Percentiles rank a stretch among this genome's conserved stretches.
These are phyloP conservation scores for Colletotrichum lini DNA, from an alignment of 2,329 filamentous ascomycete species.

Conservation along the genomic window DNA sequence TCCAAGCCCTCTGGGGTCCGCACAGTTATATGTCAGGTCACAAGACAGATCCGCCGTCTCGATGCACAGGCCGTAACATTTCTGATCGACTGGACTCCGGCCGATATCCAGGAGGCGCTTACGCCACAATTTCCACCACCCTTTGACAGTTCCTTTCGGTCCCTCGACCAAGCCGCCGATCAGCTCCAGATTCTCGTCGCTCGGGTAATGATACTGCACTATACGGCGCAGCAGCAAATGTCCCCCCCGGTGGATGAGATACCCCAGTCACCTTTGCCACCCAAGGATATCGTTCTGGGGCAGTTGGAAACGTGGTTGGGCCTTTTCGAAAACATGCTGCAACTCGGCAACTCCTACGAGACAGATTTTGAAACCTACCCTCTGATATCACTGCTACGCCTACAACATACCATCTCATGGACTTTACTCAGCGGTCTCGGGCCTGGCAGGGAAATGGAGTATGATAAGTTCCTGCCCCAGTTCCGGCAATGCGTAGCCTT, in stretches of 20 bases:
- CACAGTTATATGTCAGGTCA: constrained; percentile 49
- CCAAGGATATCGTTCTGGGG: constrained; percentile 36
- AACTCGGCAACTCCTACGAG: constrained; percentile 38
- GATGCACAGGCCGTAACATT: constrained; percentile 54
- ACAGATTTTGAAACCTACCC: constrained; percentile 10
- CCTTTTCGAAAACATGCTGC: constrained; percentile 48
- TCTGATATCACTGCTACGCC: neutral
- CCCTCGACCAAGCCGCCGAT: neutral
- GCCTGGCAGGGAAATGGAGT: constrained; percentile 49
- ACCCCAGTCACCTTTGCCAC: neutral
- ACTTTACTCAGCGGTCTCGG: constrained; percentile 40
- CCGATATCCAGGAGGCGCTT: constrained; percentile 45
- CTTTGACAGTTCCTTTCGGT: neutral
- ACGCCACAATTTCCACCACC: neutral
- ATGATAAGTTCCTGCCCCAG: constrained; percentile 49
- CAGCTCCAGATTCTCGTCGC: neutral
- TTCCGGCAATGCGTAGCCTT: constrained; percentile 49
- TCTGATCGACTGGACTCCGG: constrained; percentile 53
- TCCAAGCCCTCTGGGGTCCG: neutral
- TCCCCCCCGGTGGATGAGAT: neutral
- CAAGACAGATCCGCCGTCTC: constrained; percentile 53
- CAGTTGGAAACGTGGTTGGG: constrained; percentile 48
- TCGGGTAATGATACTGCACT: neutral
- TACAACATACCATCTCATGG: neutral
- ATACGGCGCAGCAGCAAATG: neutral